Evolutionary conservation across 257 asterid genomes (phyloP), one percentile per base, ranked within the genome.

Genomic region (Capsicum chinense): DNA sequence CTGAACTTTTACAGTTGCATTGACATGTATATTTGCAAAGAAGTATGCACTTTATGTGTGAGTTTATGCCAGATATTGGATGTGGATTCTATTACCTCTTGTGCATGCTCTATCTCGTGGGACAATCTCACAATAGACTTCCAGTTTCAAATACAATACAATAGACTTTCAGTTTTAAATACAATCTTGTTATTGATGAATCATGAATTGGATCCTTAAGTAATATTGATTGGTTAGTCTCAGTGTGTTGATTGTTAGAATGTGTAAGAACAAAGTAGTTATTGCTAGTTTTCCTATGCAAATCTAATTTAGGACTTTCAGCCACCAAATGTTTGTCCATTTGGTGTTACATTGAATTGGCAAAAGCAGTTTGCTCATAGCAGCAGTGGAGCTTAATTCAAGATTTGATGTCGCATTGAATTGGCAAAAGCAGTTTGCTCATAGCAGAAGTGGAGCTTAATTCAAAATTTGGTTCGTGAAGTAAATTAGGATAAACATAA

Each of bases 361-460:
- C 81, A 76, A 76, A 76, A 76, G 26, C 81, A 76, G 33, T 26
- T 26, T 26, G 33, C 33, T 26, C 33, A 26, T 26, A 26, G 33
- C 33, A 26, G 33, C 33, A 26, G 33, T 26, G 33, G 33, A 26
- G 33, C 33, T 26, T 26, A 26, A 26, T 26, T 26, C 33, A 26
- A 26, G 33, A 3, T 13, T 52, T 76, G 63, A 26, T 14, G 48
- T 52, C 12, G 21, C 47, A 26, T 76, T 76, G 44, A 76, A 56
- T 76, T 50, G 63, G 48, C 81, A 76, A 76, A 76, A 76, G 26
- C 81, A 76, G 48, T 76, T 76, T 76, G 63, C 81, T 70, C 35
- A 42, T 69, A 16, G 79, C 79, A 69, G 35, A 0, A 39, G 56
- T 42, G 14, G 37, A 71, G 37, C 79, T 44, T 5, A 71, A 42